Percentiles rank a stretch among this genome's conserved stretches.
Conservation (phyloP, 2,329 filamentous ascomycete genomes). For the Cadophora luteo-olivacea region DNA sequence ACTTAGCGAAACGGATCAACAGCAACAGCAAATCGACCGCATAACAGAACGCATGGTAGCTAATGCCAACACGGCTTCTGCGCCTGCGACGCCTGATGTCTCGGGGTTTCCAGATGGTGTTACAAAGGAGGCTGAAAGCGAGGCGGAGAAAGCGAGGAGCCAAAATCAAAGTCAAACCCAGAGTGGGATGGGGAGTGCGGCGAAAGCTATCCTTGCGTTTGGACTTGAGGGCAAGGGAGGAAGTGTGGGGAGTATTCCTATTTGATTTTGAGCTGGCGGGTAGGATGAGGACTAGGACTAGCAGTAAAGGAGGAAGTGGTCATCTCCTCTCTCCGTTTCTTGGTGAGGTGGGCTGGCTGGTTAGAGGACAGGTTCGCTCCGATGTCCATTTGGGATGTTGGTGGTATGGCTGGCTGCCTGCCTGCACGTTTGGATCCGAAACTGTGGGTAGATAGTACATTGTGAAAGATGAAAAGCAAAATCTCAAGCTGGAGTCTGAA, state of each 20-base stretch:
- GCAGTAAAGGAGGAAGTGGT: too few species aligned
- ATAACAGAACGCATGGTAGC: constrained; percentile 34
- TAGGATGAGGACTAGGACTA: too few species aligned
- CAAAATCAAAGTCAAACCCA: background rate
- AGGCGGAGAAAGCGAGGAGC: background rate
- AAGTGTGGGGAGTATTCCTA: constrained; percentile 9
- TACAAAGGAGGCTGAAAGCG: background rate
- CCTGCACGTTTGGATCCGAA: too few species aligned
- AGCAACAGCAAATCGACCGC: constrained; percentile 27
- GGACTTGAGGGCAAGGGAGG: constrained; percentile 19
- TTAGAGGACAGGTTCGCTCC: too few species aligned
- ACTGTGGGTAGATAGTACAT: too few species aligned
- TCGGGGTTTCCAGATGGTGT: background rate
- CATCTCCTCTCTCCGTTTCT: too few species aligned
- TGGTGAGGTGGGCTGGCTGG: too few species aligned
- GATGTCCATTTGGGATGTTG: too few species aligned
- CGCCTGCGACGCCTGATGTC: constrained; percentile 3
- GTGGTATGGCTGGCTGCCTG: too few species aligned
- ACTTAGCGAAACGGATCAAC: background rate
- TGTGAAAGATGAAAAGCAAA: too few species aligned
- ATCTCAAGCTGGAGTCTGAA: too few species aligned
- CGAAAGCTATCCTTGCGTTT: constrained; percentile 16
- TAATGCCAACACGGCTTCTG: constrained; percentile 28
- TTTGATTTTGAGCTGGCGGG: background rate
- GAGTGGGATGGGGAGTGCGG: background rate